phyloP scores from a whole-genome alignment of 2,329 filamentous ascomycete species.

The Fusarium hainanense region DNA sequence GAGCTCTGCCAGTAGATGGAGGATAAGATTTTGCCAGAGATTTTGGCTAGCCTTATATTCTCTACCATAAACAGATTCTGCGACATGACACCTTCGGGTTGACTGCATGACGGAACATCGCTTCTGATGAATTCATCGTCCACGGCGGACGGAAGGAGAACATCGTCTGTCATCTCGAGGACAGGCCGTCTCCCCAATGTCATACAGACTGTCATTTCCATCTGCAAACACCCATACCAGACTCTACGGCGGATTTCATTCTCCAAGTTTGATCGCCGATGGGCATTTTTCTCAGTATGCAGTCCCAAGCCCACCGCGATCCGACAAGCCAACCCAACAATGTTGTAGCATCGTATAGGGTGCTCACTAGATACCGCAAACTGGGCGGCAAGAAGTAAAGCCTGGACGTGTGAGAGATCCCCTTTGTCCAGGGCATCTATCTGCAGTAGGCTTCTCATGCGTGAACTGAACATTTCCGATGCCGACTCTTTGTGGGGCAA shows the following conservation, averaged over 20 bases:
- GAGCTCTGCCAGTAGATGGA: background rate
- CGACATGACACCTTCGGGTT: background rate
- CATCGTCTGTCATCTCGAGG: background rate
- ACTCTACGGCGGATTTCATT: slow-evolving; percentile 10
- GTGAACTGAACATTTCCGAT: background rate
- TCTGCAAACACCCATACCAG: slow-evolving; percentile 2
- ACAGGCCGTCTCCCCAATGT: background rate
- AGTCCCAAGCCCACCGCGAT: background rate
- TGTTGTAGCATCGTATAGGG: background rate
- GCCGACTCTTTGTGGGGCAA: background rate
- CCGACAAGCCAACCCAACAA: background rate
- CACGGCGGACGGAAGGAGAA: background rate
- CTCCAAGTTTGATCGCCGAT: background rate
- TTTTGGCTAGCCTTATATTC: background rate
- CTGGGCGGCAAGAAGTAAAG: background rate
- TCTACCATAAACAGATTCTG: slow-evolving; percentile 8
- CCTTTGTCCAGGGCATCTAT: background rate
- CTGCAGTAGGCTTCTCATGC: background rate
- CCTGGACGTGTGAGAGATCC: background rate
- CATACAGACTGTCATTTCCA: slow-evolving; percentile 17
- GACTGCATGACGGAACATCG: accelerated
- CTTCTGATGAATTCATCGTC: slow-evolving; percentile 1
- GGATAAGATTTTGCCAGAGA: background rate
- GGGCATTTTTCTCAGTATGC: background rate
- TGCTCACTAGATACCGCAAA: background rate